Conservation (phyloP, 176 grass and related monocot species). For the Carex pumila region DNA sequence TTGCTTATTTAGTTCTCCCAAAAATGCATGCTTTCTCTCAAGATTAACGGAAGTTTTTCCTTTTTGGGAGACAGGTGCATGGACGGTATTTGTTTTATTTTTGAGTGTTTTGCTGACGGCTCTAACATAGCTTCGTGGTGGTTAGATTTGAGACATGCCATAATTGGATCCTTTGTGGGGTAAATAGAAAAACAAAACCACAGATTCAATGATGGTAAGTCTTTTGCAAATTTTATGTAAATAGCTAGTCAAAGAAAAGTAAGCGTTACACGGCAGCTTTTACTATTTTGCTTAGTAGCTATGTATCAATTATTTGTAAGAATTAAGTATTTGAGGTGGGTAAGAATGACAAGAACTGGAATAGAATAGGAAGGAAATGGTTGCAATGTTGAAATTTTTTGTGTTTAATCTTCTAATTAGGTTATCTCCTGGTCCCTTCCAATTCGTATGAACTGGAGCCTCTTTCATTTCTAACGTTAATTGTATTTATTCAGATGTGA, state of each 20-base stretch:
- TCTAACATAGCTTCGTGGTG: conserved; percentile 6
- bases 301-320: neutral
- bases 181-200: conserved; percentile 1
- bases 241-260: neutral
- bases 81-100: conserved; percentile 7
- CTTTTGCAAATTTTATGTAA: conserved; percentile 3
- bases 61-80: conserved; percentile 10
- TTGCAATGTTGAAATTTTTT: neutral
- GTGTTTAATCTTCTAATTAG: neutral
- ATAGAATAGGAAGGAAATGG: neutral
- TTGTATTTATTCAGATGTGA: neutral
- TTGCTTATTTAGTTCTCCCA: neutral
- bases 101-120: neutral
- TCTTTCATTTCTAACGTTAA: neutral
- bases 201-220: conserved; percentile 7
- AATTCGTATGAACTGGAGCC: neutral
- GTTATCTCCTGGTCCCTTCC: neutral
- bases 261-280: neutral
- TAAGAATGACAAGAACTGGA: neutral
- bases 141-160: conserved; percentile 13
- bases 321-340: neutral
- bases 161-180: conserved; percentile 3
- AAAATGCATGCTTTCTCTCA: neutral
- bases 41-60: conserved; percentile 1
- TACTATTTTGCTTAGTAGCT: neutral